phyloP scores from a whole-genome alignment of 495 filamentous ascomycete species.

The Echria macrotheca region DNA sequence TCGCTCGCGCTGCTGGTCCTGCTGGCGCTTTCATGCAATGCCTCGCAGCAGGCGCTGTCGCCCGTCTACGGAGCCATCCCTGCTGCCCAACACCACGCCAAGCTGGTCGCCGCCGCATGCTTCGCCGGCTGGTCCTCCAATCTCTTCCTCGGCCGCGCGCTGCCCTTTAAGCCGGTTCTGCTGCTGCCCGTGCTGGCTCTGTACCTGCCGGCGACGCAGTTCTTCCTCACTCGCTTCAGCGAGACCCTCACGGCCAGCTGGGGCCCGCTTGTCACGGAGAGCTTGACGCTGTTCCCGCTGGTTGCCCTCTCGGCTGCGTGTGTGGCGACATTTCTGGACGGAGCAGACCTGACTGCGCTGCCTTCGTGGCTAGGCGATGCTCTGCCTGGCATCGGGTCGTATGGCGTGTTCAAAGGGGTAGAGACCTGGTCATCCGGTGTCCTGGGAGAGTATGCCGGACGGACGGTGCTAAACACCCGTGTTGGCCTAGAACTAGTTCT shows the following conservation, averaged over 20 bases:
- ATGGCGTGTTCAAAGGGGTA: conserved; percentile 54
- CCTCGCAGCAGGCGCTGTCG: conserved; percentile 68
- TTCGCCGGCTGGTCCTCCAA: conserved; percentile 59
- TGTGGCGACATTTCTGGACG: conserved; percentile 58
- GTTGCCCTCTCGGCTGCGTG: conserved; percentile 61
- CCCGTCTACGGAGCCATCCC: conserved; percentile 85
- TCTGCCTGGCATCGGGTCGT: conserved; percentile 56
- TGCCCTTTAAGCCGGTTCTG: conserved; percentile 55
- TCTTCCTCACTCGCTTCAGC: conserved; percentile 59
- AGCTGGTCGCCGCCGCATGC: conserved; percentile 56
- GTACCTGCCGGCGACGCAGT: conserved; percentile 68
- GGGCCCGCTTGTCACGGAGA: conserved; percentile 72
- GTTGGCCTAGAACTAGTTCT: conserved; percentile 65
- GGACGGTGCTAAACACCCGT: conserved; percentile 58
- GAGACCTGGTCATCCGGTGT: conserved; percentile 48
- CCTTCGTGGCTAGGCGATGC: conserved; percentile 53
- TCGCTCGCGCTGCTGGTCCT: conserved; percentile 51
- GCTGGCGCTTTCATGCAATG: conserved; percentile 66
- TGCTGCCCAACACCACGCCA: conserved; percentile 62
- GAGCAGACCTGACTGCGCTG: conserved; percentile 48
- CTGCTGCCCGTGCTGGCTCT: conserved; percentile 71
- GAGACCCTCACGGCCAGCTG: conserved; percentile 55
- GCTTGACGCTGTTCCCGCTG: conserved; percentile 65
- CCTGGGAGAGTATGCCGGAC: conserved; percentile 54
- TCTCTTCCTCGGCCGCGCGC: conserved; percentile 38